Base-by-base conservation (phyloP, 2,329 filamentous ascomycete species). In the Alternaria brassicae region DNA sequence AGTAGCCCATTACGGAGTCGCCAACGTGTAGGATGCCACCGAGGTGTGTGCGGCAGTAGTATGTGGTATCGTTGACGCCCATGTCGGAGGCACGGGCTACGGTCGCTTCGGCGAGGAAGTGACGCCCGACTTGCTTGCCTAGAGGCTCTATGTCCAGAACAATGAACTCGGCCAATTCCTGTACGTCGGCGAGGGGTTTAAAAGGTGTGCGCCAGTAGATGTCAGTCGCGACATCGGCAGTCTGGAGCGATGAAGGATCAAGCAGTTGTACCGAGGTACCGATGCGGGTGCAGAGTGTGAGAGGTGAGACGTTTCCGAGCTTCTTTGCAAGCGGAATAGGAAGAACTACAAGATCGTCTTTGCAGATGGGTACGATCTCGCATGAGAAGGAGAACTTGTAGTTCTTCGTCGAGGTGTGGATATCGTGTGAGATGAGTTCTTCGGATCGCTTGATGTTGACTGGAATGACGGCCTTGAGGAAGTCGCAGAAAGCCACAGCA, bases 331-430 rank as follows among this genome's bases (percentile, higher is more conserved):
- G 83, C 68, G 92, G 93, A 63, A 97, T 88, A 1, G 95, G 95
- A 34, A 99, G 82, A 1, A 92, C 93, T n/a, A 99, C 92, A 27
- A 99, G 83, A 75, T 99, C 95, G 71, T 99, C 95, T 79, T 97
- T 97, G 84, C 95, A 98, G 49, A 99, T 93, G 1, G 95, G 95
- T 25, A 98, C 89, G 48, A 99, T 80, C 75, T 97, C 92, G 53
- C 90, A 88, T 0, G 93, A 96, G 79, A 88, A 98, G 44, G 91
- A 90, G 81, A 97, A 97, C 78, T 99, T 99, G 86, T 94, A 98
- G 32, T 90, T 93, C 79, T 92, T 95, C 60, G 89, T 91, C 15
- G 90, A 91, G 0, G 93, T 97, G 80, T 99, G 95, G 12, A 90
- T 87, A 78, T 99, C 94, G 81, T 92, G 89, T 4, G 93, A 97